phyloP scores from a whole-genome alignment of 2,329 filamentous ascomycete species.

The Cladosporium sp. region DNA sequence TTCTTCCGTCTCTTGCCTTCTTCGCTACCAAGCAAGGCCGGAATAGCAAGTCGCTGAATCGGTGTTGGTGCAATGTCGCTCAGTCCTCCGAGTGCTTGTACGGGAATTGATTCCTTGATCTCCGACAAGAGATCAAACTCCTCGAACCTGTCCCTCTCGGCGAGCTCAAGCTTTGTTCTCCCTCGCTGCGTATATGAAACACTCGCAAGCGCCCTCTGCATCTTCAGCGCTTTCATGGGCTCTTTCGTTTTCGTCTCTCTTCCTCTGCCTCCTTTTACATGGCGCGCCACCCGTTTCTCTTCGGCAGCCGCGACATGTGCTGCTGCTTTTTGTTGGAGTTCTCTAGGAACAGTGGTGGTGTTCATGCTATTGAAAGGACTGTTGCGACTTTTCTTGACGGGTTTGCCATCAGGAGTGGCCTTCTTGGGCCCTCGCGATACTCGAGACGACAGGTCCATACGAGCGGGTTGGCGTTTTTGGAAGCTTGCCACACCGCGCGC shows the following conservation, averaged over 20 bases:
- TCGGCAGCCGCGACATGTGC: slow-evolving; percentile 36
- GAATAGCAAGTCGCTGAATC: slow-evolving; percentile 84
- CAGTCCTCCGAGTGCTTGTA: slow-evolving; percentile 70
- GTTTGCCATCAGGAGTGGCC: slow-evolving; percentile 31
- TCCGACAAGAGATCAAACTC: slow-evolving; percentile 70
- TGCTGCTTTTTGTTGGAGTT: slow-evolving; percentile 16
- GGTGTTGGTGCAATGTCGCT: slow-evolving; percentile 76
- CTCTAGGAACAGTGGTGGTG: slow-evolving; percentile 36
- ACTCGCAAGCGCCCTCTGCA: slow-evolving; percentile 75
- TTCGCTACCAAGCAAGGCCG: slow-evolving; percentile 63
- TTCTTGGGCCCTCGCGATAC: slow-evolving; percentile 33
- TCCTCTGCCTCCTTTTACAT: slow-evolving; percentile 44
- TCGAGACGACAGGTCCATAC: slow-evolving; percentile 48
- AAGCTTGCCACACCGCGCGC: slow-evolving; percentile 37
- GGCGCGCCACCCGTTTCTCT: slow-evolving; percentile 47
- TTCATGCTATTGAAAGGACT: slow-evolving; percentile 60
- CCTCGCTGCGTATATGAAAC: slow-evolving; percentile 68
- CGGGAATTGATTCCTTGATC: slow-evolving; percentile 65
- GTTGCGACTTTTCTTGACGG: slow-evolving; percentile 37
- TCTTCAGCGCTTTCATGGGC: slow-evolving; percentile 79
- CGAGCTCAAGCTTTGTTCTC: slow-evolving; percentile 57
- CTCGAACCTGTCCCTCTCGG: slow-evolving; percentile 71
- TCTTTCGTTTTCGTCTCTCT: slow-evolving; percentile 45
- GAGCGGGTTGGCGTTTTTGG: slow-evolving; percentile 42
- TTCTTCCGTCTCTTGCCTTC: slow-evolving; percentile 34